Conservation (phyloP, 129 eudicot species). For the Arctium lappa region DNA sequence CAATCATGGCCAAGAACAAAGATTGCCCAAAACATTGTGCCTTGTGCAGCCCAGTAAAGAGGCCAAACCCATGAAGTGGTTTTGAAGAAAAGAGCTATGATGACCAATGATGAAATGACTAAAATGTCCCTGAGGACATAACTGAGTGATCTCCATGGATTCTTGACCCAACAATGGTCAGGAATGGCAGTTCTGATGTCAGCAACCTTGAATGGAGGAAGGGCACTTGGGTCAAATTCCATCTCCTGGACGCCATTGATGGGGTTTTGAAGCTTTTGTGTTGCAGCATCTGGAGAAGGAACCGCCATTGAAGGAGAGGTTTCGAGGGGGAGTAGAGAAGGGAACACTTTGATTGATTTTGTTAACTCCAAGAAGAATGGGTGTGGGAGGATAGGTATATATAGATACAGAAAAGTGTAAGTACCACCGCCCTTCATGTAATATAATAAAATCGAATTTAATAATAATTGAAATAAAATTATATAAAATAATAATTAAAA, state of each 20-base stretch:
- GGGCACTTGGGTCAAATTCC: constrained; percentile 44
- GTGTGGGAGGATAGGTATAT: constrained; percentile 16
- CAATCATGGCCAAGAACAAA: constrained; percentile 92
- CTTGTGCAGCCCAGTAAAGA: constrained; percentile 77
- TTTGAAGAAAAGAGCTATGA: constrained; percentile 37
- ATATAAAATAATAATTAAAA: too few relatives aligned
- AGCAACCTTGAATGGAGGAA: constrained; percentile 42
- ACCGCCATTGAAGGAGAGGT: constrained; percentile 33
- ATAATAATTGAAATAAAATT: background rate
- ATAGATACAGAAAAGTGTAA: constrained; percentile 14
- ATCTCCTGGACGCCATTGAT: background rate
- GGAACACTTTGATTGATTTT: background rate
- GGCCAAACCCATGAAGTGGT: constrained; percentile 57
- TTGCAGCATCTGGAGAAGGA: constrained; percentile 6
- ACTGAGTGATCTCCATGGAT: constrained; percentile 40
- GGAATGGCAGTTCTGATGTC: constrained; percentile 54
- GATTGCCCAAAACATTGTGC: constrained; percentile 85
- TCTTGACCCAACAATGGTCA: constrained; percentile 44
- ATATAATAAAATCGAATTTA: background rate
- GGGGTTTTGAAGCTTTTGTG: background rate
- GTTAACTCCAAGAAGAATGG: constrained; percentile 27
- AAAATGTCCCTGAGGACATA: constrained; percentile 40
- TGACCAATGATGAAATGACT: constrained; percentile 35
- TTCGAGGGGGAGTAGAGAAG: background rate
- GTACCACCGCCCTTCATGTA: background rate